These are phyloP conservation scores for Cymbomonas tetramitiformis DNA, from an alignment of 139 green algal species.

Conservation along the genomic window DNA sequence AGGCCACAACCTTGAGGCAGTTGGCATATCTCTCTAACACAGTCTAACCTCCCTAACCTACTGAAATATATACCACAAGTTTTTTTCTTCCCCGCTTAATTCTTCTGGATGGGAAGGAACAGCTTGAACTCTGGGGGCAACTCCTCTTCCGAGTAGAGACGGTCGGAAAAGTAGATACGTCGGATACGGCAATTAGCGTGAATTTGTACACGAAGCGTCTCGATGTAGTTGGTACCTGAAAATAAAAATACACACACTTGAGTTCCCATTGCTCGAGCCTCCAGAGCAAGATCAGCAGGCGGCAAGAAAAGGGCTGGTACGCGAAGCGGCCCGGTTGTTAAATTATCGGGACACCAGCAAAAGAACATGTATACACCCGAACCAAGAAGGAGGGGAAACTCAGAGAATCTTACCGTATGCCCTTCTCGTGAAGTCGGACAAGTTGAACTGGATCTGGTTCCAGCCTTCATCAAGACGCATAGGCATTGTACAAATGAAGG, in stretches of 20 bases:
- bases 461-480: conserved; percentile 89
- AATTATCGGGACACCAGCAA: too few relatives aligned
- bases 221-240: conserved; percentile 79
- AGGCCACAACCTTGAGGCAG: too few relatives aligned
- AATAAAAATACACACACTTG: too few relatives aligned
- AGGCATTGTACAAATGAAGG: conserved; percentile 94
- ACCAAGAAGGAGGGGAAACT: not conserved
- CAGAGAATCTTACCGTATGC: conserved; percentile 64
- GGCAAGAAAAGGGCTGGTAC: not conserved
- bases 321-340: not conserved
- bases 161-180: conserved; percentile 89
- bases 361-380: too few relatives aligned
- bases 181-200: conserved; percentile 88
- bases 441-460: conserved; percentile 95
- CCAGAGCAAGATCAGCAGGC: too few relatives aligned
- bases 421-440: conserved; percentile 76
- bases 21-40: too few relatives aligned
- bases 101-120: conserved; percentile 52
- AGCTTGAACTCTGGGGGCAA: conserved; percentile 88
- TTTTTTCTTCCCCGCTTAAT: too few relatives aligned
- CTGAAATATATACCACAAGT: too few relatives aligned
- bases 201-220: conserved; percentile 79
- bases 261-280: too few relatives aligned
- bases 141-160: conserved; percentile 90
- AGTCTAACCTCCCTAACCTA: too few relatives aligned